Conservation (phyloP, 495 filamentous ascomycete genomes). For the Penicillium tannophilum region DNA sequence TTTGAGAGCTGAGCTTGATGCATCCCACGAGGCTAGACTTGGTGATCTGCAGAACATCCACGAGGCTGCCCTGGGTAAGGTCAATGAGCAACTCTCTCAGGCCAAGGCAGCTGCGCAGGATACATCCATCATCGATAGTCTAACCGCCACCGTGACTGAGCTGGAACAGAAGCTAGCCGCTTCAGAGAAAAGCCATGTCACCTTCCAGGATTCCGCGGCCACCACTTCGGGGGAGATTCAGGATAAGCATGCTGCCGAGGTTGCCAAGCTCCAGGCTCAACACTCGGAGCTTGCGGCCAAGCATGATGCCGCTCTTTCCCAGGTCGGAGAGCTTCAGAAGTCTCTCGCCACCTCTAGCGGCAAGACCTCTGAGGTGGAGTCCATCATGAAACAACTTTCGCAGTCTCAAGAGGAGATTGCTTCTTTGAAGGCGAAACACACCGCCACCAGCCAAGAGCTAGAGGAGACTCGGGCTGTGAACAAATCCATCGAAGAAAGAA, state of each 20-base stretch:
- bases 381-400: slow-evolving; percentile 36
- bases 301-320: slow-evolving; percentile 28
- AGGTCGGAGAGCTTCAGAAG: slow-evolving; percentile 40
- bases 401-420: slow-evolving; percentile 39
- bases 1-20: slow-evolving; percentile 41
- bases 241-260: slow-evolving; percentile 34
- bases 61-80: slow-evolving; percentile 33
- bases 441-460: slow-evolving; percentile 31
- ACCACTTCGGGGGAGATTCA: slow-evolving; percentile 34
- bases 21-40: slow-evolving; percentile 40
- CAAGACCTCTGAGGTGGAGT: slow-evolving; percentile 39
- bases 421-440: slow-evolving; percentile 36
- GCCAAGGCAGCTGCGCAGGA: slow-evolving; percentile 43
- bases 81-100: slow-evolving; percentile 36
- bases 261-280: slow-evolving; percentile 36
- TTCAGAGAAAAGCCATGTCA: slow-evolving; percentile 32
- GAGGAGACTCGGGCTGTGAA: slow-evolving; percentile 36
- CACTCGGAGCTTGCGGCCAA: slow-evolving; percentile 38
- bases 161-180: slow-evolving; percentile 42
- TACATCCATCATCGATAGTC: slow-evolving; percentile 37
- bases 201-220: slow-evolving; percentile 31
- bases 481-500: slow-evolving; percentile 39
- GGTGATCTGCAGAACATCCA: slow-evolving; percentile 44
- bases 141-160: slow-evolving; percentile 41
- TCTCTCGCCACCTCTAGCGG: slow-evolving; percentile 31